Evolutionary conservation across 495 filamentous ascomycete genomes (phyloP), one percentile per base, ranked within the genome.

Genomic region (Cenococcum geophilum): DNA sequence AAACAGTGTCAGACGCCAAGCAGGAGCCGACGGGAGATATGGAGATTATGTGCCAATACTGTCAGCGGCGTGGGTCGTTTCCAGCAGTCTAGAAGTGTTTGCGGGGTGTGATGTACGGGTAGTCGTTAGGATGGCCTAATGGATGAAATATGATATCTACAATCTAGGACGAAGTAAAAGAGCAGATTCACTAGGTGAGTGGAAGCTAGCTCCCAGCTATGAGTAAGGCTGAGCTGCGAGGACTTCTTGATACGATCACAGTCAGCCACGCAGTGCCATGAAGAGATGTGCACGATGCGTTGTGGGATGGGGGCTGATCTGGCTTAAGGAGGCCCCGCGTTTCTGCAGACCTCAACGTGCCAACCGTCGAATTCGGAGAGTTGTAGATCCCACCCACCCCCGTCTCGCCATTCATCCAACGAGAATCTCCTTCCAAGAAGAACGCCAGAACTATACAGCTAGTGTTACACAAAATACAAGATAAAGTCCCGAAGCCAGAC

Each of bases 181-280:
- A 45, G 40, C 40, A 45, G 40, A 4, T 45, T 45, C 18, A 45
- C 40, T 16, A 18, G 27, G 6, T 6, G 27, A 32, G 6, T 32
- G 27, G n/a, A n/a, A n/a, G n/a, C 27, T 6, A 6, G 27, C 27
- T 32, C 27, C 27, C 6, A 32, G 27, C 27, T 32, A 6, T 32
- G 27, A 32, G 27, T 32, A 32, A 32, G 27, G 27, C 27, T 6
- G 27, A 6, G 27, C 27, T 18, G 40, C 40, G 40, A 45, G 40
- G 40, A 10, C 18, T 45, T 18, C 40, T 18, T 45, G 11, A 16
- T 14, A 45, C 11, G 40, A 18, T 14, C 40, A 14, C 48, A 60
- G 34, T 51, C 47, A 60, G 47, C 48, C 40, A 45, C 14, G 40
- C 40, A 16, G 40, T 14, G 40, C 40, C 32, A 59, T 27, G 6